Evolutionary conservation across 164 flowering plant genomes (phyloP).

Genomic region (Vitis cinerea): DNA sequence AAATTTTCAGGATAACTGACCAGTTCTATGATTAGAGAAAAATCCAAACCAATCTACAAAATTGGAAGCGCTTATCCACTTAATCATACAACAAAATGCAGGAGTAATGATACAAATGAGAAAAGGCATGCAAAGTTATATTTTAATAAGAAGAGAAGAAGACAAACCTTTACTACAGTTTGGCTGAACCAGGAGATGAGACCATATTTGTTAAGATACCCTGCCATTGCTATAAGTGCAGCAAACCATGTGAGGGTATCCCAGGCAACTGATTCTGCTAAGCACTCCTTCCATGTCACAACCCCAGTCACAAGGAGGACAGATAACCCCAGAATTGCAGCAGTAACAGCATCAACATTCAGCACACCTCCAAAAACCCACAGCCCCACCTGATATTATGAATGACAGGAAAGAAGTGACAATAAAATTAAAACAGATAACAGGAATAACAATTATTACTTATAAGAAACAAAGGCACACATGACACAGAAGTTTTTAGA

Average conservation of each 20-base stretch:
- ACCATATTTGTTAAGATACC: slow-evolving; percentile 91
- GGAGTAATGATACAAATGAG: not conserved
- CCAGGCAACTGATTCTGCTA: slow-evolving; percentile 86
- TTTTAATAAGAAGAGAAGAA: slow-evolving; percentile 10
- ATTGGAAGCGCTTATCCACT: not conserved
- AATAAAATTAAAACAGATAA: not conserved
- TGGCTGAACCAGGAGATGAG: slow-evolving; percentile 92
- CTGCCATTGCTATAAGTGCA: slow-evolving; percentile 98
- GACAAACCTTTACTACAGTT: slow-evolving; percentile 81
- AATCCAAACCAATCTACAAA: not conserved
- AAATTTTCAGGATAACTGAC: not conserved
- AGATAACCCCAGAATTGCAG: slow-evolving; percentile 93
- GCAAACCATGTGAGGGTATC: slow-evolving; percentile 98
- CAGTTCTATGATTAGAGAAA: not conserved
- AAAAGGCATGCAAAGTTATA: not conserved
- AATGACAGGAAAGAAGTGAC: not conserved
- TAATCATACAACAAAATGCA: not conserved
- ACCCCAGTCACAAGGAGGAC: slow-evolving; percentile 89
- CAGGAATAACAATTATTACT: not conserved
- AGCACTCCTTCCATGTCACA: slow-evolving; percentile 96
- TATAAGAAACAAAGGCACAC: no score
- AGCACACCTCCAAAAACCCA: slow-evolving; percentile 87
- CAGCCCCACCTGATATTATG: slow-evolving; percentile 69
- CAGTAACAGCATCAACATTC: slow-evolving; percentile 85
- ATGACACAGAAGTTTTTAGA: no score